Percentiles rank a stretch among this genome's conserved stretches.
phyloP scores from a whole-genome alignment of 106 monocot genomes.

The Dendrobium catenatum region DNA sequence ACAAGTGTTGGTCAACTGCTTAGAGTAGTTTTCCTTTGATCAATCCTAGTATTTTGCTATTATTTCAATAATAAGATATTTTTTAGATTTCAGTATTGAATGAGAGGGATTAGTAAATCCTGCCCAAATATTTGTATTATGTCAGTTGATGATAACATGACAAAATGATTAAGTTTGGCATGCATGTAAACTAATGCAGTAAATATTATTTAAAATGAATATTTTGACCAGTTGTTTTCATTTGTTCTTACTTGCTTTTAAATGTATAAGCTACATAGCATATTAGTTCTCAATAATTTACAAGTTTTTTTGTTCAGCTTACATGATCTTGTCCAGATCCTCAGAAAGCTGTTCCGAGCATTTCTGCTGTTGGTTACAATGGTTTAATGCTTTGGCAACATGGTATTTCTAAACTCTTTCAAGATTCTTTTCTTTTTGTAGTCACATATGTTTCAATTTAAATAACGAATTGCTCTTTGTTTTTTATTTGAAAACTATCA shows the following conservation, averaged over 20 bases:
- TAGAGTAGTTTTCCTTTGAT: not conserved
- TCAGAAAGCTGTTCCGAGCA: conserved; percentile 65
- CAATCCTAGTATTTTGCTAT: not conserved
- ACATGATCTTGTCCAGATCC: conserved; percentile 52
- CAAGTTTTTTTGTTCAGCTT: conserved; percentile 28
- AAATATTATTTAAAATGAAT: not conserved
- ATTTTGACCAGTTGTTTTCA: conserved; percentile 1
- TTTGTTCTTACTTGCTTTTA: not conserved
- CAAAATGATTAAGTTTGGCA: not conserved
- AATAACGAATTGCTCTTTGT: not conserved
- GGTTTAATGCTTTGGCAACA: conserved; percentile 76
- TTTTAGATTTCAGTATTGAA: not conserved
- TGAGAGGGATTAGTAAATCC: not conserved
- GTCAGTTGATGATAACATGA: not conserved
- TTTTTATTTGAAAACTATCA: conserved; percentile 18
- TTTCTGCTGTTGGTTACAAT: conserved; percentile 69
- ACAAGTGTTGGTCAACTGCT: not conserved
- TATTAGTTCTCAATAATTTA: not conserved
- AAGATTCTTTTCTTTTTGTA: not conserved
- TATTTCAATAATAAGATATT: not conserved
- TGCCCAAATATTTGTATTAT: not conserved
- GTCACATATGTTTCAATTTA: not conserved
- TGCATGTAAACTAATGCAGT: not conserved
- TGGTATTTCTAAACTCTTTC: conserved; percentile 35
- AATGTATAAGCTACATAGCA: not conserved